Base-by-base conservation (phyloP, 129 eudicot genomes). In the Artemisia tridentata region DNA sequence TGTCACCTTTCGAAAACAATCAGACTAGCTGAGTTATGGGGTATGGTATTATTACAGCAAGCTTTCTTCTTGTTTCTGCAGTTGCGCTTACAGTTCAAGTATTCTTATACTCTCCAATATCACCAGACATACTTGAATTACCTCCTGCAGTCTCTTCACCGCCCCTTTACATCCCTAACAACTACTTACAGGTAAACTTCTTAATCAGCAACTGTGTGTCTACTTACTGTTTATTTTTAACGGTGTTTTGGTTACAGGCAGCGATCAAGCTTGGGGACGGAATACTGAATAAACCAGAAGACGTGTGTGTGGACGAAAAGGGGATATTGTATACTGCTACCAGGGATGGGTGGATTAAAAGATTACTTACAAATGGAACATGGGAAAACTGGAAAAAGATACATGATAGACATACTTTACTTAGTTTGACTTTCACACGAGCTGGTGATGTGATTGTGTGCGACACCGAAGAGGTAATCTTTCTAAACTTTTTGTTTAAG, bases 261-360 rank as follows among this genome's bases (percentile, higher is more conserved):
- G 92, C 86, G 50, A 73, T 31, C 6, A 91, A 88, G 77, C 82
- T 91, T 17, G 95, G 97, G 46, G 89, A 91, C 76, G 92, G 97
- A 18, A 2, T 72, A 15, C 50, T 88, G 10, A 21, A 65, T 18
- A 54, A 80, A 53, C 91, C 93, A 11, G 96, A 92, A 77, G 98
- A 81, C 67, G 79, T 92, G 20, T 75, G 82, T 46, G 63, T 92
- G 64, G 91, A 88, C 80, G 74, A 81, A 77, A 66, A 31, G n/a
- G 97, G 97, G 57, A 66, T 78, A 7, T 16, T 91, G 50, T 86
- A 89, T 61, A 89, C 98, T 9, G 92, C 92, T 21, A 86, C 95
- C 5, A 80, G 95, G 82, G 98, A 92, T 76, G 98, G 98, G 55
- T 86, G 88, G 87, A 81, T 92, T 53, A 92, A 78, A 75, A 86